Evolutionary conservation across 2,329 filamentous ascomycete species (phyloP).

Genomic region (Stachybotrys chlorohalonatus): DNA sequence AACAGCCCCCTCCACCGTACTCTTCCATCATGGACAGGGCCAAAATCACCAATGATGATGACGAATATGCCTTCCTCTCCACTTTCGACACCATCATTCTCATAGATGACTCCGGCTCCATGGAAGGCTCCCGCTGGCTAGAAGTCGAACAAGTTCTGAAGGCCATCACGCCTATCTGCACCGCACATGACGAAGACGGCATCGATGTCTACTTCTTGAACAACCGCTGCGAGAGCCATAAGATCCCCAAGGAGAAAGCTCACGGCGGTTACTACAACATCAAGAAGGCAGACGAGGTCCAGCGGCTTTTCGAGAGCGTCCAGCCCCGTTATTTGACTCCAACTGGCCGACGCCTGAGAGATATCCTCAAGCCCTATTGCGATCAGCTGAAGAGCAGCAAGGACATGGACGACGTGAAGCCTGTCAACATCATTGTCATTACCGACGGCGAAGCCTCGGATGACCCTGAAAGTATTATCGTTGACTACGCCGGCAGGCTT

Average conservation of each 20-base stretch:
- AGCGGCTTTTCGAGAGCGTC: slow-evolving; percentile 61
- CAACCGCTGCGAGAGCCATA: slow-evolving; percentile 31
- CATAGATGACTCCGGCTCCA: slow-evolving; percentile 86
- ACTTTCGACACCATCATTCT: slow-evolving; percentile 83
- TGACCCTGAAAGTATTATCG: slow-evolving; percentile 64
- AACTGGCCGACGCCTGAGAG: slow-evolving; percentile 61
- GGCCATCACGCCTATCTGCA: slow-evolving; percentile 74
- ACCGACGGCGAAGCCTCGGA: slow-evolving; percentile 81
- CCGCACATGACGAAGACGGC: slow-evolving; percentile 68
- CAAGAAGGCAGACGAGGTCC: slow-evolving; percentile 45
- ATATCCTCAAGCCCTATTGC: slow-evolving; percentile 69
- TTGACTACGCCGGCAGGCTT: slow-evolving; percentile 59
- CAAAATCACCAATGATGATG: slow-evolving; percentile 40
- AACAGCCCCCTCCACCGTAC: slow-evolving; percentile 23
- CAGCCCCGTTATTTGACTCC: slow-evolving; percentile 60
- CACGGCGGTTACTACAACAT: slow-evolving; percentile 57
- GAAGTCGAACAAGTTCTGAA: slow-evolving; percentile 64
- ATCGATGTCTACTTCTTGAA: slow-evolving; percentile 93
- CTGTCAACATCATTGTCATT: slow-evolving; percentile 85
- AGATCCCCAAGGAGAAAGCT: slow-evolving; percentile 23
- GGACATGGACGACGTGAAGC: slow-evolving; percentile 47
- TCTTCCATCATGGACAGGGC: slow-evolving; percentile 7
- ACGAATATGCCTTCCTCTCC: slow-evolving; percentile 66
- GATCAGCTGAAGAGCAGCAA: slow-evolving; percentile 27
- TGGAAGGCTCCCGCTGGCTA: slow-evolving; percentile 68